phyloP scores from a whole-genome alignment of 495 filamentous ascomycete species.

The Apodospora peruviana region DNA sequence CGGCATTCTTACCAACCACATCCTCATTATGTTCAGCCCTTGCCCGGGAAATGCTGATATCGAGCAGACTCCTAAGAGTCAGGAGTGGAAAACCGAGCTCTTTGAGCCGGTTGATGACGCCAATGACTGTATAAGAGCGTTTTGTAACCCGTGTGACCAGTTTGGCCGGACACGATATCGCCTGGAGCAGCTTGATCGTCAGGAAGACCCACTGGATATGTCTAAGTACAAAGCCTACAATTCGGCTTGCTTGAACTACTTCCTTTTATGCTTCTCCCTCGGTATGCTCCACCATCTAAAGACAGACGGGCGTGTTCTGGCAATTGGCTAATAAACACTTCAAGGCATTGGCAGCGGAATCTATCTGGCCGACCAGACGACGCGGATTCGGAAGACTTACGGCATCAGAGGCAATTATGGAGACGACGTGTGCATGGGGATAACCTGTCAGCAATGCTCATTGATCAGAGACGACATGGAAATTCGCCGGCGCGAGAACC shows the following conservation, averaged over 20 bases:
- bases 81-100: constrained; percentile 16
- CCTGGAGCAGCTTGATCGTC: constrained; percentile 7
- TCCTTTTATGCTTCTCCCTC: constrained; percentile 9
- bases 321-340: neutral
- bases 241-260: constrained; percentile 13
- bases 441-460: constrained; percentile 24
- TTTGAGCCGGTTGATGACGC: too few species aligned
- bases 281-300: constrained; percentile 7
- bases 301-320: neutral
- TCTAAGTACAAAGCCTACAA: constrained; percentile 16
- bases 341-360: constrained; percentile 23
- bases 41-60: neutral
- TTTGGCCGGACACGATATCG: constrained; percentile 18
- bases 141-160: constrained; percentile 17
- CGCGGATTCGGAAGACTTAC: constrained; percentile 17
- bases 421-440: constrained; percentile 18
- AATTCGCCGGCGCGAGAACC: constrained; percentile 14
- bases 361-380: constrained; percentile 16
- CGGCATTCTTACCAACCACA: constrained; percentile 5
- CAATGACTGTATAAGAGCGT: constrained; percentile 16
- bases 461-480: constrained; percentile 22
- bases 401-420: constrained; percentile 15
- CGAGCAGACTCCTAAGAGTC: neutral
- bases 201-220: constrained; percentile 15
- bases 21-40: neutral